A percentile compares a stretch with the other conserved stretches of the same genome.
These are phyloP conservation scores for Stellera chamaejasme DNA, from an alignment of 345 rosid species.

Conservation along the genomic window DNA sequence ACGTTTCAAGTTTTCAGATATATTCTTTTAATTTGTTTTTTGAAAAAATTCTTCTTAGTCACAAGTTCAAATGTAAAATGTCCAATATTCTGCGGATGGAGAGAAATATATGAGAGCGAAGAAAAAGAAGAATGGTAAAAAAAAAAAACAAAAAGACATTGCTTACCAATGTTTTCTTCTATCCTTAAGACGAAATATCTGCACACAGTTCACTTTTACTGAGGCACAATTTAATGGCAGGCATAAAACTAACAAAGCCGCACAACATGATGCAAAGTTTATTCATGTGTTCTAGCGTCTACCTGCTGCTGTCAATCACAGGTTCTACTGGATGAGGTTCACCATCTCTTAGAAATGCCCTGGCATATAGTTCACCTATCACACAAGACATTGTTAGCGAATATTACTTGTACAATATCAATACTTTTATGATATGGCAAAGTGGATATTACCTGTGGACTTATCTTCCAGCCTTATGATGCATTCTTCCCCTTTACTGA, in stretches of 20 bases:
- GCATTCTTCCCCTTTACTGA: conserved; percentile 96
- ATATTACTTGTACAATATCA: background rate
- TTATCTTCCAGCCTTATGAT: conserved; percentile 94
- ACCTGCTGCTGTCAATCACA: conserved; percentile 99
- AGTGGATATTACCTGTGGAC: conserved; percentile 40
- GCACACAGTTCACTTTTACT: conserved; percentile 27
- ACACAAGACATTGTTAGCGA: background rate
- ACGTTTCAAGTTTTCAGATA: no score
- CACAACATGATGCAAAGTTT: conserved; percentile 9
- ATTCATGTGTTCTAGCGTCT: background rate
- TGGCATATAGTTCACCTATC: conserved; percentile 82
- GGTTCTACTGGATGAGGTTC: conserved; percentile 97
- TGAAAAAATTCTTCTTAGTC: no score
- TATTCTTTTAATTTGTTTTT: no score
- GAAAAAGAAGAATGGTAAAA: background rate
- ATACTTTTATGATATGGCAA: conserved; percentile 13
- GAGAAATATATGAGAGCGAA: background rate
- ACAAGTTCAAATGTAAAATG: no score
- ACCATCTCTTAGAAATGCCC: conserved; percentile 87
- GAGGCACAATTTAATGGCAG: conserved; percentile 8
- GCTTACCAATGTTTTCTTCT: conserved; percentile 92
- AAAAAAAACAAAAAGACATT: conserved; percentile 5
- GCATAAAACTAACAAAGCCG: conserved; percentile 6
- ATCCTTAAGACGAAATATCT: conserved; percentile 98
- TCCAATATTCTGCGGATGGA: no score